Base-by-base conservation (phyloP, 202 grass and related monocot species). In the Musa balbisiana region DNA sequence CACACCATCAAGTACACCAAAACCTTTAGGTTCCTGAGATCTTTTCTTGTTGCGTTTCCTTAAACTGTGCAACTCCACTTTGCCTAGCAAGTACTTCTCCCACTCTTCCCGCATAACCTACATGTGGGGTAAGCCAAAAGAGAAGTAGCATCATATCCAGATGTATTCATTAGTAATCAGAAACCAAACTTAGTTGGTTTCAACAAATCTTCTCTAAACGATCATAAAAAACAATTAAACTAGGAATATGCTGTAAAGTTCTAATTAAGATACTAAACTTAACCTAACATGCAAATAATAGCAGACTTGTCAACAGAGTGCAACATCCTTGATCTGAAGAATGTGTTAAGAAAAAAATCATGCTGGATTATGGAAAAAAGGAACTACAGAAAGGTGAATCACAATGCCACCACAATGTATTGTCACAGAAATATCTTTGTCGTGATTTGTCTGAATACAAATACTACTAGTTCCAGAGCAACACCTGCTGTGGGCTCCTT, bases 71-170 rank as follows among this genome's bases (percentile, higher is more conserved):
- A 97, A 81, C 79, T 97, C 90, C 70, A 80, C 88, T 79, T 93
- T 97, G 3, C 84, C 94, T 78, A 91, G 87, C 83, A 97, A 87
- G 78, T 97, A 97, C 67, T 93, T 97, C 76, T 89, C 88, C 94
- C 94, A 97, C 79, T 93, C 94, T 49, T 87, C 84, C 80, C 24
- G 80, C 94, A 93, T 87, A 59, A 92, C 90, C 94, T 97, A 77
- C 11, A 73, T 11, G 11, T 49, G 10, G 16, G 16, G 11, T 13
- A 69, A 58, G 55, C 59, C 73, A 56, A 52, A 85, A 77, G 77
- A 69, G 64, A 73, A 80, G 50, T n/a, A 80, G 8, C 53, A 17
- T 56, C n/a, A 77, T 53, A 49, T 50, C 8, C 68, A 70, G 58
- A 77, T 77, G 53, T 68, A 55, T 11, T 59, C 63, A 65, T 65